Percentiles rank a stretch among this genome's conserved stretches.
Conservation (phyloP, 371 early-diverging fungal species). For the Saksenaea vasiformis region DNA sequence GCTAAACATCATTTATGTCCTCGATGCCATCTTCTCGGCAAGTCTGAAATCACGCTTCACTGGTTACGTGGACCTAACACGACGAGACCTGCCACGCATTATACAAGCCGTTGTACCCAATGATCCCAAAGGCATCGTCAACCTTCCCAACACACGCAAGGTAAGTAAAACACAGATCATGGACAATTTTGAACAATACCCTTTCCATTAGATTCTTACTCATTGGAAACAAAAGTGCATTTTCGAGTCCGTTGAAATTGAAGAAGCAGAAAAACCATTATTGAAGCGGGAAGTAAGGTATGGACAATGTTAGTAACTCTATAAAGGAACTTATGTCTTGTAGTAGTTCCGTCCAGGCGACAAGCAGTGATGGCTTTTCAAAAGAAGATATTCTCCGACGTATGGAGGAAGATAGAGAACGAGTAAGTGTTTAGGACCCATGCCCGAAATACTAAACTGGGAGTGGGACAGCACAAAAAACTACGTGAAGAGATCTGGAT, state of each 20-base stretch:
- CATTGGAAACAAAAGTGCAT: constrained; percentile 47
- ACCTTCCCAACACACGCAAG: constrained; percentile 70
- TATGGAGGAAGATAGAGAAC: constrained; percentile 82
- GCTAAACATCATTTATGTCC: constrained; percentile 73
- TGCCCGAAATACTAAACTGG: neutral
- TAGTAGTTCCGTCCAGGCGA: neutral
- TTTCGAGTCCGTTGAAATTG: constrained; percentile 44
- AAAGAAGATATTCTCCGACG: constrained; percentile 70
- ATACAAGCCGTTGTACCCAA: constrained; percentile 64
- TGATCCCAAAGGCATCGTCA: constrained; percentile 68
- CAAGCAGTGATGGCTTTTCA: constrained; percentile 41
- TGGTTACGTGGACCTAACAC: constrained; percentile 64
- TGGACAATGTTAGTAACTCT: neutral
- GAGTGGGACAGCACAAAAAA: constrained; percentile 57
- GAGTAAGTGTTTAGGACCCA: constrained; percentile 31
- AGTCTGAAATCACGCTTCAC: constrained; percentile 55
- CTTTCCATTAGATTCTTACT: constrained; percentile 33
- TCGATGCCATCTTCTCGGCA: constrained; percentile 70
- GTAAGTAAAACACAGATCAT: constrained; percentile 26
- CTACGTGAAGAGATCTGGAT: constrained; percentile 79
- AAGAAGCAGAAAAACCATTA: constrained; percentile 53
- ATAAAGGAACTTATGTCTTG: neutral
- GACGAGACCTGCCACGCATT: constrained; percentile 55
- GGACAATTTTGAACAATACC: neutral
- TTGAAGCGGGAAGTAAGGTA: constrained; percentile 45